phyloP scores from a whole-genome alignment of 2,329 filamentous ascomycete species.

The Byssothecium circinans region DNA sequence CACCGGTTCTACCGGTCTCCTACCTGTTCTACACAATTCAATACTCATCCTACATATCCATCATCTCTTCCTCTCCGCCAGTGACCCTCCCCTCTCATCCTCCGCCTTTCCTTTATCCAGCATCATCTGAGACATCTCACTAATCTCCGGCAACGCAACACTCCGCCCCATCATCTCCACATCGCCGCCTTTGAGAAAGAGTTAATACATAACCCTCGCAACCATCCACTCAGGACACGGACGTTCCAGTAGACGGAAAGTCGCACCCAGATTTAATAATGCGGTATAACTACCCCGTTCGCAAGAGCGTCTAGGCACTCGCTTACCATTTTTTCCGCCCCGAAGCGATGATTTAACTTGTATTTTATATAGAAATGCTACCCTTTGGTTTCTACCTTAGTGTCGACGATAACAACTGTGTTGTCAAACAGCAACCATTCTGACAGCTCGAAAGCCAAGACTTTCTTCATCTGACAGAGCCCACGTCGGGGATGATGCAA shows the following conservation, averaged over 20 bases:
- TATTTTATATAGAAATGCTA: too few species aligned
- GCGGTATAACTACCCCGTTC: conserved; percentile 69
- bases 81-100: conserved; percentile 29
- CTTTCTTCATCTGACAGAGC: too few species aligned
- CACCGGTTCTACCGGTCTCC: conserved; percentile 56
- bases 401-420: too few species aligned
- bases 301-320: conserved; percentile 57
- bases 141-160: conserved; percentile 48
- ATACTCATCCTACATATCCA: conserved; percentile 43
- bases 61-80: conserved; percentile 27
- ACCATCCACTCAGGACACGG: conserved; percentile 64
- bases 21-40: conserved; percentile 53
- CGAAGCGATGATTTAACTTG: conserved; percentile 70
- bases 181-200: conserved; percentile 59
- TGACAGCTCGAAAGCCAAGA: too few species aligned
- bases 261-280: conserved; percentile 61
- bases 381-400: too few species aligned
- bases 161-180: conserved; percentile 49
- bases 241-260: conserved; percentile 59
- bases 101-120: conserved; percentile 52
- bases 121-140: conserved; percentile 55
- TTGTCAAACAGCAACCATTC: too few species aligned
- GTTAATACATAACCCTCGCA: conserved; percentile 63
- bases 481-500: too few species aligned
- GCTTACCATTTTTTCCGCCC: conserved; percentile 64